Conservation (phyloP, 2,329 filamentous ascomycete species). For the Trichophyton benhamiae region DNA sequence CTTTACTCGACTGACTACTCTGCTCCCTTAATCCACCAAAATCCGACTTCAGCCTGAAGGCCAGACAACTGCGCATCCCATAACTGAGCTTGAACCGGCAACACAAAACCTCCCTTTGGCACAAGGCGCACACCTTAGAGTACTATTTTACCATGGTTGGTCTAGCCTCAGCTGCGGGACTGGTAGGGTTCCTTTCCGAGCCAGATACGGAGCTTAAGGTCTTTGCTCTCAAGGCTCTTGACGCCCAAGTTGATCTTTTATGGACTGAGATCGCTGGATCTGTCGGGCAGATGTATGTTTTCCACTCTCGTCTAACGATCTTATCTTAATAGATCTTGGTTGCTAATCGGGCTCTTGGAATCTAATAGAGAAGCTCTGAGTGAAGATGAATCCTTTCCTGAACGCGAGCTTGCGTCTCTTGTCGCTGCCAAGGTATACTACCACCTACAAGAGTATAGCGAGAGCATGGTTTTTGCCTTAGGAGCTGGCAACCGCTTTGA, state of each 20-base stretch:
- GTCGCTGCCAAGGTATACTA: constrained; percentile 98
- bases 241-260: constrained; percentile 90
- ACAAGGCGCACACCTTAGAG: neutral
- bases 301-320: constrained; percentile 1
- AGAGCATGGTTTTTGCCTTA: constrained; percentile 96
- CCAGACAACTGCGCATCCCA: neutral
- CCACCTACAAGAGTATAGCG: constrained; percentile 95
- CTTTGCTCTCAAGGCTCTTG: constrained; percentile 88
- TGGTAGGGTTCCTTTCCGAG: constrained; percentile 89
- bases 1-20: neutral
- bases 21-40: neutral
- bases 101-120: neutral
- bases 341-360: constrained; percentile 1
- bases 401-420: constrained; percentile 85
- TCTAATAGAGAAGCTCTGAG: constrained; percentile 75
- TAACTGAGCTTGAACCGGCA: neutral
- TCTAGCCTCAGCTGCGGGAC: constrained; percentile 83
- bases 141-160: constrained; percentile 58
- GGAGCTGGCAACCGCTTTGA: constrained; percentile 92
- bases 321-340: neutral
- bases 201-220: constrained; percentile 88
- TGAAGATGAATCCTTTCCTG: constrained; percentile 88
- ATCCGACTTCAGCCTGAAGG: neutral
- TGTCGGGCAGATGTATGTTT: constrained; percentile 79
- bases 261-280: constrained; percentile 95